These are phyloP conservation scores for Penicillium sp. DNA, from an alignment of 2,329 filamentous ascomycete genomes.

Conservation along the genomic window DNA sequence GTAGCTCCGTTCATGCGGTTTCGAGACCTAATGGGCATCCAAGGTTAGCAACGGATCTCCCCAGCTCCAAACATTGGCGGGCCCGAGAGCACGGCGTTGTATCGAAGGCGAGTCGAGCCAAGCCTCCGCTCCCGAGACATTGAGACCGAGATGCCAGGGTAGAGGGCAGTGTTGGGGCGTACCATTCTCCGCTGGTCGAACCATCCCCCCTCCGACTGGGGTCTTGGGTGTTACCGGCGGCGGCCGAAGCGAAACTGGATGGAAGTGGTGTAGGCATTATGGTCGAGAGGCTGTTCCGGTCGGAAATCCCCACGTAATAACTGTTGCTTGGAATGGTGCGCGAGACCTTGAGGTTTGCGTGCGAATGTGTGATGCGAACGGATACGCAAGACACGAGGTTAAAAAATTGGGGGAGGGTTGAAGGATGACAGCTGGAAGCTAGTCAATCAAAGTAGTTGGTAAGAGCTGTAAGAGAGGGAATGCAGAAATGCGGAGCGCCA, in stretches of 20 bases:
- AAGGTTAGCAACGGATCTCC: constrained; percentile 21
- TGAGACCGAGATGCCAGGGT: background rate
- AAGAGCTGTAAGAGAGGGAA: constrained; percentile 19
- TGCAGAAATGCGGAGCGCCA: constrained; percentile 32
- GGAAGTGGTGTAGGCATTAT: constrained; percentile 73
- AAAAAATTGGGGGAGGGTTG: constrained; percentile 12
- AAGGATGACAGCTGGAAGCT: constrained; percentile 20
- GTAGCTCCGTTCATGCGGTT: constrained; percentile 65
- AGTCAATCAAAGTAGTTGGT: constrained; percentile 21
- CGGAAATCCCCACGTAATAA: constrained; percentile 28
- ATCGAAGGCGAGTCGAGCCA: background rate
- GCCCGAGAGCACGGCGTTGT: background rate
- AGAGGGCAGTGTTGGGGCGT: constrained; percentile 38
- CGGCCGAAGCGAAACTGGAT: constrained; percentile 81
- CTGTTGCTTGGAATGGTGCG: constrained; percentile 19
- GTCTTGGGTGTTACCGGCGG: constrained; percentile 70
- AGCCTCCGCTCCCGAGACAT: background rate
- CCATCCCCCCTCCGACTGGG: constrained; percentile 61
- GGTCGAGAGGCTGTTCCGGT: constrained; percentile 23
- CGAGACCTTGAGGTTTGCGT: constrained; percentile 23
- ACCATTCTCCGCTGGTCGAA: constrained; percentile 69
- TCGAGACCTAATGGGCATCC: constrained; percentile 53
- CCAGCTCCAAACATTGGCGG: constrained; percentile 9
- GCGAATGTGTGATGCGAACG: constrained; percentile 27
- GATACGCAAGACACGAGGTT: constrained; percentile 25